Evolutionary conservation across 352 stramenopile species (phyloP).

Genomic region (Blastocystis hominis): DNA sequence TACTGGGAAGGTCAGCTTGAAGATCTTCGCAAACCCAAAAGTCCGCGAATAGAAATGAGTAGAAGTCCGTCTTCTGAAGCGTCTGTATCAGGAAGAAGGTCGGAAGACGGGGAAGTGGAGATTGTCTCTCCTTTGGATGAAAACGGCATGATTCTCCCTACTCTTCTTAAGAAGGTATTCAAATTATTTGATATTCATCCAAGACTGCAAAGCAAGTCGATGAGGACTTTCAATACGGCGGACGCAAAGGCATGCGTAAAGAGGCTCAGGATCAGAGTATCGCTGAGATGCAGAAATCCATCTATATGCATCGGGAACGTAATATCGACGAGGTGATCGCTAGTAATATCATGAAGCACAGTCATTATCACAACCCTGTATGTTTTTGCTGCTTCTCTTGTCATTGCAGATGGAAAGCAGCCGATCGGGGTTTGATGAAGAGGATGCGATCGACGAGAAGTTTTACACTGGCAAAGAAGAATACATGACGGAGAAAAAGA

Average conservation of each 20-base stretch:
- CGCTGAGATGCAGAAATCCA: slow-evolving; percentile 19
- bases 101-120: not conserved
- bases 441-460: slow-evolving; percentile 31
- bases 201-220: not conserved
- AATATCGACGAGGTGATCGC: slow-evolving; percentile 47
- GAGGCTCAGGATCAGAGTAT: slow-evolving; percentile 21
- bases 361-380: not conserved
- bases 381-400: not conserved
- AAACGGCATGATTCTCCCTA: slow-evolving; percentile 26
- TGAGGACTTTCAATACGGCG: slow-evolving; percentile 7
- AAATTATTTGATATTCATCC: not conserved
- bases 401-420: slow-evolving; percentile 47
- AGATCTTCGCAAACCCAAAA: slow-evolving; percentile 3
- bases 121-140: slow-evolving; percentile 50
- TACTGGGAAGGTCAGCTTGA: slow-evolving; percentile 11
- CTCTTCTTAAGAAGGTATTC: slow-evolving; percentile 1
- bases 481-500: slow-evolving; percentile 52
- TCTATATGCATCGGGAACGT: slow-evolving; percentile 7
- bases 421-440: slow-evolving; percentile 21
- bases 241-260: not conserved
- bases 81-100: too few species aligned
- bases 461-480: slow-evolving; percentile 53
- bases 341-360: slow-evolving; percentile 36
- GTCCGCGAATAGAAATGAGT: not conserved
- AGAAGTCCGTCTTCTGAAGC: too few species aligned